Conservation (phyloP, 1,139 yeast genomes). For the Diutina catenulata region DNA sequence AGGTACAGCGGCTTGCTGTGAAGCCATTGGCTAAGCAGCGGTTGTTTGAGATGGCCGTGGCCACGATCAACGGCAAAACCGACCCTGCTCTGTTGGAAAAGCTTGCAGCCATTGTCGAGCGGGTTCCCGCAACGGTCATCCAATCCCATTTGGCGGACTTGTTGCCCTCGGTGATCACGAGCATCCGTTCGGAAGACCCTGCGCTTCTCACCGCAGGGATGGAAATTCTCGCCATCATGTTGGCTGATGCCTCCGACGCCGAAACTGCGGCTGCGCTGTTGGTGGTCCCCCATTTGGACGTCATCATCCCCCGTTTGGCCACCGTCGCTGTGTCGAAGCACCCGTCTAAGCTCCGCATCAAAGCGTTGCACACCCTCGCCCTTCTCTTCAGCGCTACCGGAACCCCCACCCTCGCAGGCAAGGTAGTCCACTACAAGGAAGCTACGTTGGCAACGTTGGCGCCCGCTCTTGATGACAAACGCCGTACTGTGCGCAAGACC, state of each 20-base stretch:
- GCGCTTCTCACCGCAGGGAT: slow-evolving; percentile 27
- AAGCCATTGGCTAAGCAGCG: slow-evolving; percentile 69
- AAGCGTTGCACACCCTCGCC: slow-evolving; percentile 46
- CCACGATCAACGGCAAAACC: slow-evolving; percentile 32
- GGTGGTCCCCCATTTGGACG: slow-evolving; percentile 40
- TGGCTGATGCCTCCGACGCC: not conserved
- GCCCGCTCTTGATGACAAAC: slow-evolving; percentile 58
- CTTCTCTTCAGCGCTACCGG: slow-evolving; percentile 31
- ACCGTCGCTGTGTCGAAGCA: slow-evolving; percentile 17
- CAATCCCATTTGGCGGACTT: slow-evolving; percentile 49
- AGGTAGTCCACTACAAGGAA: slow-evolving; percentile 40
- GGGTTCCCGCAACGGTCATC: slow-evolving; percentile 50
- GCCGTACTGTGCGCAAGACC: slow-evolving; percentile 60
- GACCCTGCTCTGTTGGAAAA: slow-evolving; percentile 42
- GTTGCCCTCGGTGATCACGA: slow-evolving; percentile 57
- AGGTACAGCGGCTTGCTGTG: slow-evolving; percentile 44
- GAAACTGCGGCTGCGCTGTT: slow-evolving; percentile 40
- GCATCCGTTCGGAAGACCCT: not conserved
- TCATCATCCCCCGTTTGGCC: slow-evolving; percentile 45
- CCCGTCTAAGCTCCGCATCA: slow-evolving; percentile 30
- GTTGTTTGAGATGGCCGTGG: slow-evolving; percentile 48
- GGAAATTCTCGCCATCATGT: slow-evolving; percentile 26
- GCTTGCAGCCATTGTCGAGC: slow-evolving; percentile 53
- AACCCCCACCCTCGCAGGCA: slow-evolving; percentile 15
- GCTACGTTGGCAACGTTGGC: slow-evolving; percentile 38